These are phyloP conservation scores for Theobroma grandiflorum DNA, from an alignment of 441 rosid genomes.

Conservation along the genomic window DNA sequence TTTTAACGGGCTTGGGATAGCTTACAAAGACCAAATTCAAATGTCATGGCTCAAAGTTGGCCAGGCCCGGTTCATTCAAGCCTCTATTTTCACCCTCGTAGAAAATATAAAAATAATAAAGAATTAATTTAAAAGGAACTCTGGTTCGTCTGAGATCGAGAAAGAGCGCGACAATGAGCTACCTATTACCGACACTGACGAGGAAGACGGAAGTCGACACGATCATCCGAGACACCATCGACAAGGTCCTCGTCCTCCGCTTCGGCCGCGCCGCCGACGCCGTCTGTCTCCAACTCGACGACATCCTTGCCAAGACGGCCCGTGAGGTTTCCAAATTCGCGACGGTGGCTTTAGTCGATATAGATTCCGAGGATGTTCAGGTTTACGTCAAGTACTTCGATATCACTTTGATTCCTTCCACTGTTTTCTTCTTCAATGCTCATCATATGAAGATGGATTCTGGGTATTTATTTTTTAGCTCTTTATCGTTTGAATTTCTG, in stretches of 20 bases:
- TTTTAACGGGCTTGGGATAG: too few species aligned
- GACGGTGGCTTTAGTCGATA: slow-evolving; percentile 63
- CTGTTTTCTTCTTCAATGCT: slow-evolving; percentile 89
- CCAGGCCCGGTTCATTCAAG: too few species aligned
- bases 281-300: slow-evolving; percentile 77
- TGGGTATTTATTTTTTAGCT: slow-evolving; percentile 47
- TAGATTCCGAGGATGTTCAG: slow-evolving; percentile 75
- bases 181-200: slow-evolving; percentile 51
- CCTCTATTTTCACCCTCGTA: too few species aligned
- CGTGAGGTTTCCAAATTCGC: slow-evolving; percentile 66
- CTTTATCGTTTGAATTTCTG: background rate
- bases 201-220: slow-evolving; percentile 78
- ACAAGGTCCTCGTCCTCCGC: slow-evolving; percentile 87
- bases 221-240: slow-evolving; percentile 74
- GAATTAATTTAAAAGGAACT: too few species aligned
- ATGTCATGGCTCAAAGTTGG: too few species aligned
- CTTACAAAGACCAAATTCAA: too few species aligned
- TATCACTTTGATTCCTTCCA: slow-evolving; percentile 70
- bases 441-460: slow-evolving; percentile 97
- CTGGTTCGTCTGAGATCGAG: background rate
- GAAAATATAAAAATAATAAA: too few species aligned
- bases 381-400: slow-evolving; percentile 90
- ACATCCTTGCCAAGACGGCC: slow-evolving; percentile 63
- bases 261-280: slow-evolving; percentile 72
- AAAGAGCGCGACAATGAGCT: slow-evolving; percentile 49